Percentiles rank a stretch among this genome's conserved stretches.
phyloP scores from a whole-genome alignment of 2,329 filamentous ascomycete genomes.

The Fusarium cicatricum region DNA sequence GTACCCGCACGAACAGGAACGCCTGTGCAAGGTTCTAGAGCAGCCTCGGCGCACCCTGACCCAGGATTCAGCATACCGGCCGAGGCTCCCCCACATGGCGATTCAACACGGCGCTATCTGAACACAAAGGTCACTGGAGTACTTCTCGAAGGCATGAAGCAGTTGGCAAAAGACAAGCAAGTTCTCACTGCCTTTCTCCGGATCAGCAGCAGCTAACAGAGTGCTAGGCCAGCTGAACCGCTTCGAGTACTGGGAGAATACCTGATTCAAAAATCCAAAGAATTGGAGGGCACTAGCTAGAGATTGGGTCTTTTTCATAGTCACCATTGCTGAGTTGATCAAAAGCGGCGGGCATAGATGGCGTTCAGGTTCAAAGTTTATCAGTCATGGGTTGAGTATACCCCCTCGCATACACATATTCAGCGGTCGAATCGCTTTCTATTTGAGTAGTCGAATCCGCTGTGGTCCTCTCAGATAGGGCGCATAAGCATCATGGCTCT shows the following conservation, averaged over 20 bases:
- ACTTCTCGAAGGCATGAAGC: constrained; percentile 78
- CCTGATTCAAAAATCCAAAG: constrained; percentile 71
- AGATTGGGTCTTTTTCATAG: neutral
- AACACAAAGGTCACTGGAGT: constrained; percentile 75
- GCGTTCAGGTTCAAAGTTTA: constrained; percentile 38
- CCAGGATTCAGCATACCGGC: constrained; percentile 62
- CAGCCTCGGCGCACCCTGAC: constrained; percentile 66
- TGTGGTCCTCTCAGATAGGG: constrained; percentile 46
- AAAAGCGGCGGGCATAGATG: constrained; percentile 27
- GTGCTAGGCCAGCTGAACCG: constrained; percentile 68
- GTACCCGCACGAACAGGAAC: constrained; percentile 58
- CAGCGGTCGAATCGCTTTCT: constrained; percentile 48
- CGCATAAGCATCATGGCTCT: constrained; percentile 54
- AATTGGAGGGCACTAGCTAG: constrained; percentile 59
- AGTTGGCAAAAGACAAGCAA: constrained; percentile 74
- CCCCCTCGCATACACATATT: constrained; percentile 42
- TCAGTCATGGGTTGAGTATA: constrained; percentile 38
- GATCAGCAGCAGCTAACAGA: constrained; percentile 15
- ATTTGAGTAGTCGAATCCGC: constrained; percentile 46
- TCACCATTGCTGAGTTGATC: constrained; percentile 9
- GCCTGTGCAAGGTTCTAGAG: constrained; percentile 60
- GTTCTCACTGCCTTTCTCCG: constrained; percentile 48
- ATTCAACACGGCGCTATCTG: constrained; percentile 74
- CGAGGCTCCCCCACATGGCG: constrained; percentile 70
- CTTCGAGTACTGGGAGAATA: constrained; percentile 75